Evolutionary conservation across 306 rosid species (phyloP), one percentile per base, ranked within the genome.

Genomic region (Glycine latifolia): DNA sequence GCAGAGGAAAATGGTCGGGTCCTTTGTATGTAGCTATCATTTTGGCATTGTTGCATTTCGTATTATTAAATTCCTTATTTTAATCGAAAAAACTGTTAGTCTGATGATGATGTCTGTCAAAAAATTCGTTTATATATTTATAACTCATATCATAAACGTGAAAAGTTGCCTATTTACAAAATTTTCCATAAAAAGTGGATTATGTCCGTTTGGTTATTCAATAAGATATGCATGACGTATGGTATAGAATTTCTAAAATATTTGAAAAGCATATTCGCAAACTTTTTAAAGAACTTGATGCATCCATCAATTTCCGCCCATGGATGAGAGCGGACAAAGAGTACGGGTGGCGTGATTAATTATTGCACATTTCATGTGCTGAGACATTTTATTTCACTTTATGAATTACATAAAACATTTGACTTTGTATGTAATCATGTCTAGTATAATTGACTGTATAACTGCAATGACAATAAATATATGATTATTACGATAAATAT

Each of bases 151-250:
- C 53, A 41, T 60, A 77, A 76, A 60, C 67, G 13, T 58, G 66
- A 60, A 59, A 76, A 77, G 50, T 77, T 63, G 69, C 35, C n/a
- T 61, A 33, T 59, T 67, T 49, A 54, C 10, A 43, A 77, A 60
- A 13, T 8, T 10, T 70, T 33, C 47, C 67, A 4, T 33, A 61
- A 76, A 76, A 60, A 39, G 68, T 71, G 53, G 68, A 71, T 65
- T 54, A 53, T 54, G 83, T 78, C 70, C 13, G 10, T 52, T 71
- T 55, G 9, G 39, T 14, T 83, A 72, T 47, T 73, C 37, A 55
- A 50, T 10, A 73, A 84, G 83, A 84, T 84, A 84, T 84, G 83
- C 48, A 84, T 84, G 84, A 78, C 80, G 77, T 67, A 67, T 48
- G 17, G 48, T 56, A 33, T 46, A 53, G 17, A 56, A n/a, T 47